Conservation (phyloP, 306 rosid species). For the Prunus mira region DNA sequence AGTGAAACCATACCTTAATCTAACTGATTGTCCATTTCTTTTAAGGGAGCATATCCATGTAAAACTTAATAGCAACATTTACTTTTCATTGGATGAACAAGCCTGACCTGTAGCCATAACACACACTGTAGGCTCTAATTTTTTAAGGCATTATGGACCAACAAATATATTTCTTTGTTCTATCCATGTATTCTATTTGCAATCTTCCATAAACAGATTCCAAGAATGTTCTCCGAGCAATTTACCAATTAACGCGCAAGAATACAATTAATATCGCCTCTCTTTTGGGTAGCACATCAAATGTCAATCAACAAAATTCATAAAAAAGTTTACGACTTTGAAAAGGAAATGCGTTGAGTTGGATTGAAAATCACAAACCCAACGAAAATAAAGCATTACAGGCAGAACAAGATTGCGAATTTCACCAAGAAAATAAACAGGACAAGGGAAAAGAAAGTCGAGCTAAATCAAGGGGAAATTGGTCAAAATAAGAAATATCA, state of each 20-base stretch:
- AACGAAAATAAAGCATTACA: not conserved
- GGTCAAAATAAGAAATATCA: not conserved
- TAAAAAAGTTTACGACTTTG: not conserved
- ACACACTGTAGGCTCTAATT: not conserved
- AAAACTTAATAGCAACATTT: not conserved
- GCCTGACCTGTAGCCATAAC: not conserved
- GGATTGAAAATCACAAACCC: constrained; percentile 4
- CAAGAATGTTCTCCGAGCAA: not conserved
- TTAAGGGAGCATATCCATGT: not conserved
- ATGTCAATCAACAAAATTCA: not conserved
- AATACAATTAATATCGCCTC: not conserved
- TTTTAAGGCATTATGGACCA: not conserved
- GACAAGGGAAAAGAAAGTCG: not conserved
- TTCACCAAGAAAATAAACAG: not conserved
- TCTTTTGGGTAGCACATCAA: not conserved
- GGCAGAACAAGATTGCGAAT: not conserved
- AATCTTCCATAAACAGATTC: not conserved
- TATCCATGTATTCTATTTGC: not conserved
- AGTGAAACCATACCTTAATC: not conserved
- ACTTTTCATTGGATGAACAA: not conserved
- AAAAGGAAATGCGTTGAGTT: not conserved
- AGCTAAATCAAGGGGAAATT: not conserved
- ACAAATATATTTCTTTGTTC: not conserved
- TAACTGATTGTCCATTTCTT: not conserved
- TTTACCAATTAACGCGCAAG: not conserved